Conservation (phyloP, 352 stramenopile genomes). For the Pythium coloratum region DNA sequence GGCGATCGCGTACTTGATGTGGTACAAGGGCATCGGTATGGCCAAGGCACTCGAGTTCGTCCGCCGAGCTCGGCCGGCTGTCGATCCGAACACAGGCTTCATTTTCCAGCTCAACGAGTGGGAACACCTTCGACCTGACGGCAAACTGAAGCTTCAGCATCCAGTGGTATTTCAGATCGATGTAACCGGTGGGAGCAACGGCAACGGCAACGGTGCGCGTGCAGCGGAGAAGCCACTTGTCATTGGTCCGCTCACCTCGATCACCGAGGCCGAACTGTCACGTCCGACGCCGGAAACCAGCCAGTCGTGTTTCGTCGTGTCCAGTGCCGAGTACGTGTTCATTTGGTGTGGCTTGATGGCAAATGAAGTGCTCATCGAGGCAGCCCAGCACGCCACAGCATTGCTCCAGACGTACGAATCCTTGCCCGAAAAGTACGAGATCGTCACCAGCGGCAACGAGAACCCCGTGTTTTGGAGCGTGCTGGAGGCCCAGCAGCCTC, state of each 20-base stretch:
- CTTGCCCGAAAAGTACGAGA: conserved; percentile 73
- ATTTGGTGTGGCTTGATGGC: conserved; percentile 77
- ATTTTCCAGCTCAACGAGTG: conserved; percentile 90
- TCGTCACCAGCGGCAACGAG: conserved; percentile 71
- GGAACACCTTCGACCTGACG: conserved; percentile 66
- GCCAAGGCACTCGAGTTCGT: conserved; percentile 84
- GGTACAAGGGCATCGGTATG: conserved; percentile 80
- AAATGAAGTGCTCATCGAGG: conserved; percentile 50
- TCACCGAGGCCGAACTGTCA: conserved; percentile 56
- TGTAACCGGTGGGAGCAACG: conserved; percentile 40
- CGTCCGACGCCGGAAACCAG: conserved; percentile 55
- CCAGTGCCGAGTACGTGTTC: conserved; percentile 73
- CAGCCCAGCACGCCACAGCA: conserved; percentile 54
- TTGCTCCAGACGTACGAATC: conserved; percentile 76
- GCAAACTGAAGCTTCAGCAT: conserved; percentile 48
- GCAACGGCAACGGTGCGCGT: conserved; percentile 35
- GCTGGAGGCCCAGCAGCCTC: conserved; percentile 40
- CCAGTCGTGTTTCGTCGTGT: conserved; percentile 68
- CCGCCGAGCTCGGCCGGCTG: conserved; percentile 64
- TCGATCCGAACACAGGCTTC: conserved; percentile 86
- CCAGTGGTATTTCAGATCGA: conserved; percentile 75
- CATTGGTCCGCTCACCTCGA: conserved; percentile 49
- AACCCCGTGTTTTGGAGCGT: conserved; percentile 70
- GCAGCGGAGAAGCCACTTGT: conserved; percentile 51
- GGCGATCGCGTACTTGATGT: conserved; percentile 90